A percentile compares a stretch with the other conserved stretches of the same genome.
Conservation (phyloP, 345 rosid genomes). For the Kandelia obovata region DNA sequence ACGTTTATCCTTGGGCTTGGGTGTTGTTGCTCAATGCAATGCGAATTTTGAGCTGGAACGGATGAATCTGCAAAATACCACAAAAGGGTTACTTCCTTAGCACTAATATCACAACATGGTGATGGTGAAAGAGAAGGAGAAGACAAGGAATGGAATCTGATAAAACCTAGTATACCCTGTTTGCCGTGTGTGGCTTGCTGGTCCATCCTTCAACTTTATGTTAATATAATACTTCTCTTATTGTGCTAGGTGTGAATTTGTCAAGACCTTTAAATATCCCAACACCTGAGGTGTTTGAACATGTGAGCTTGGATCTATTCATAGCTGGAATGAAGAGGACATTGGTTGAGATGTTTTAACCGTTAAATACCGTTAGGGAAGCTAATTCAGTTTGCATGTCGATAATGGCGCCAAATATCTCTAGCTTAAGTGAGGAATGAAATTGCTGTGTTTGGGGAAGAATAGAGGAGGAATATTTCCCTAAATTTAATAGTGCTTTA, state of each 20-base stretch:
- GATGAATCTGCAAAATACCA: conserved; percentile 23
- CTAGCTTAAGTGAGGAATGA: not conserved
- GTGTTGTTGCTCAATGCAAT: too few relatives aligned
- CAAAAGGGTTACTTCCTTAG: not conserved
- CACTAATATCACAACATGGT: too few relatives aligned
- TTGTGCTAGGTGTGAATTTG: not conserved
- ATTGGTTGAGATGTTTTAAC: conserved; percentile 11
- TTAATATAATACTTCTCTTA: not conserved
- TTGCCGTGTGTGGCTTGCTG: conserved; percentile 16
- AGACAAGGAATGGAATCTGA: not conserved
- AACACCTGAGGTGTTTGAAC: conserved; percentile 12
- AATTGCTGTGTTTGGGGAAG: conserved; percentile 3
- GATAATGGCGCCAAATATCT: conserved; percentile 37
- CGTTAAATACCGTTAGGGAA: conserved; percentile 24
- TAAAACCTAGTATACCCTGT: conserved; percentile 24
- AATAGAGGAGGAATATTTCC: not conserved
- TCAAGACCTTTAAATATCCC: conserved; percentile 9
- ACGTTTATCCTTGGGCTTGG: not conserved
- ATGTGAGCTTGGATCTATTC: not conserved
- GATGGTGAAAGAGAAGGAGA: not conserved
- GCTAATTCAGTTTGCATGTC: conserved; percentile 27
- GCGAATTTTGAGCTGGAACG: not conserved
- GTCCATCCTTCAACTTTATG: conserved; percentile 19
- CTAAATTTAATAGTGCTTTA: conserved; percentile 26
- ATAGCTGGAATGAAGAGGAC: conserved; percentile 35